A percentile compares a stretch with the other conserved stretches of the same genome.
These are phyloP conservation scores for Emiliania huxleyi DNA, from an alignment of 78 protist genomes.

Conservation along the genomic window DNA sequence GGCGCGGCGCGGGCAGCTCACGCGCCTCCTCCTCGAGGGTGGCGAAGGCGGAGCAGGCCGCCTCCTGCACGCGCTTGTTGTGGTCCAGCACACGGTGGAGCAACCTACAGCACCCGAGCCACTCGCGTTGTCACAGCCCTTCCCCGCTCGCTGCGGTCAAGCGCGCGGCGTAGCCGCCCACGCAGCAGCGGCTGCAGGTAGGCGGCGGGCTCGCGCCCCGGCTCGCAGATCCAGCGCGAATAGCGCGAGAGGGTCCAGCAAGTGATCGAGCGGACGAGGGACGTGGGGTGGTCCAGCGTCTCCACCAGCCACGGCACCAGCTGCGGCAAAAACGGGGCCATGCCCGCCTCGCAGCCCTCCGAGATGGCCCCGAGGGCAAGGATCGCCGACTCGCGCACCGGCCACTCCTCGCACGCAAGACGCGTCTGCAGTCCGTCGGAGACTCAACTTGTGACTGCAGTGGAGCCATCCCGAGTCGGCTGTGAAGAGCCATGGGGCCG, in stretches of 20 bases:
- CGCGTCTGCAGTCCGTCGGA: not conserved
- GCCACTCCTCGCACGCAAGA: slow-evolving; percentile 33
- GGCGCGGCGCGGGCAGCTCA: slow-evolving; percentile 45
- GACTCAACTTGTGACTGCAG: not conserved
- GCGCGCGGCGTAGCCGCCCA: slow-evolving; percentile 63
- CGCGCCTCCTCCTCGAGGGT: slow-evolving; percentile 76
- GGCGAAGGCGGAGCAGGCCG: slow-evolving; percentile 87
- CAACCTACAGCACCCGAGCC: no score
- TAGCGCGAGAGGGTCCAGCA: slow-evolving; percentile 84
- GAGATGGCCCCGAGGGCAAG: slow-evolving; percentile 71
- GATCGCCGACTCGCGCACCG: slow-evolving; percentile 68
- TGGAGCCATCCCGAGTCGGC: not conserved
- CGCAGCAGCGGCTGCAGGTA: slow-evolving; percentile 26
- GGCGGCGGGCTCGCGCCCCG: not conserved
- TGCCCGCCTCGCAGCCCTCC: slow-evolving; percentile 2
- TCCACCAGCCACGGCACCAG: slow-evolving; percentile 6
- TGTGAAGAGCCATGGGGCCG: not conserved
- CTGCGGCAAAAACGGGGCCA: not conserved
- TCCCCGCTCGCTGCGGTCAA: slow-evolving; percentile 66
- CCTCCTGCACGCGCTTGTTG: slow-evolving; percentile 81
- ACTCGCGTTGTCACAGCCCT: no score
- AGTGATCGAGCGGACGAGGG: slow-evolving; percentile 76
- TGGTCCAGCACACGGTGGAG: slow-evolving; percentile 67
- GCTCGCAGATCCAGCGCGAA: slow-evolving; percentile 11
- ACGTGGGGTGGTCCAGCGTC: slow-evolving; percentile 2